Percentiles rank a stretch among this genome's conserved stretches.
phyloP scores from a whole-genome alignment of 257 asterid species.

The Nemophila menziesii region DNA sequence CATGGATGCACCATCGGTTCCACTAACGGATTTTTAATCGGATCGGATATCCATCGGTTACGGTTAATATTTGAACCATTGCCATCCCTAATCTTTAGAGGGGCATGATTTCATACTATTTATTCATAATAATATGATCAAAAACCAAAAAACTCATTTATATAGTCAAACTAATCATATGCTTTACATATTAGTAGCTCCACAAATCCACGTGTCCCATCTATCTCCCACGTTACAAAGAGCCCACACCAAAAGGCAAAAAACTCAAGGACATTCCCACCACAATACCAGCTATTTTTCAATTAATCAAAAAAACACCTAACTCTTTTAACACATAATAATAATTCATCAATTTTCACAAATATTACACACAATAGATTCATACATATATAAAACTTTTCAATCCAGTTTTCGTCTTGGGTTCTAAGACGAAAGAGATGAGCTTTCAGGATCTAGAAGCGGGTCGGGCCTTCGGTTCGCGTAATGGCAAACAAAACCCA shows the following conservation, averaged over 20 bases:
- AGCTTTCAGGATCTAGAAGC: conserved; percentile 94
- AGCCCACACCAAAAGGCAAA: not conserved
- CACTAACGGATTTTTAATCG: too few species aligned
- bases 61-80: too few species aligned
- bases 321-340: not conserved
- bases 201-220: not conserved
- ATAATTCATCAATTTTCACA: not conserved
- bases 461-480: conserved; percentile 50
- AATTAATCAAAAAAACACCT: not conserved
- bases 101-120: too few species aligned
- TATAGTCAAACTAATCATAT: too few species aligned
- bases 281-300: not conserved
- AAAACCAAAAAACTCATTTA: too few species aligned
- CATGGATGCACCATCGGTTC: too few species aligned
- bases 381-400: conserved; percentile 7
- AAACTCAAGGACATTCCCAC: not conserved
- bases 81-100: too few species aligned
- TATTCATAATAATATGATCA: too few species aligned
- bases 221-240: not conserved
- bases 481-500: conserved; percentile 78
- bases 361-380: not conserved
- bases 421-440: conserved; percentile 28
- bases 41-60: too few species aligned
- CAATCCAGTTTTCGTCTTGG: conserved; percentile 10
- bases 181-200: not conserved